Percentiles rank a stretch among this genome's conserved stretches.
Conservation (phyloP, 2,329 filamentous ascomycete genomes). For the Drechmeria coniospora region DNA sequence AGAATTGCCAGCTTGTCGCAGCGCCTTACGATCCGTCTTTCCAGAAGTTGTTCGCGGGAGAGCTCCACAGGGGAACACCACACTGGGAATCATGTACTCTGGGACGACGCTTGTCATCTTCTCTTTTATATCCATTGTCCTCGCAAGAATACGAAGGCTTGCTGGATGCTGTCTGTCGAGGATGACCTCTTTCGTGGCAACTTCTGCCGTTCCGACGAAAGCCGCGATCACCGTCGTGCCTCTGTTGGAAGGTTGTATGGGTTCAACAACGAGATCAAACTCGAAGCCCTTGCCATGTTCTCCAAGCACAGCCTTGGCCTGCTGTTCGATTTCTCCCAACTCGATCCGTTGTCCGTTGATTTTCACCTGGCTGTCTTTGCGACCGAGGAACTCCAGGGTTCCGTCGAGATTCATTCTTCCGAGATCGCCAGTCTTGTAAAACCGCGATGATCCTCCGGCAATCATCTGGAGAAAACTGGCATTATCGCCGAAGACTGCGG, state of each 20-base stretch:
- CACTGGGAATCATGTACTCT: slow-evolving; percentile 2
- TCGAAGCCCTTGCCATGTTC: background rate
- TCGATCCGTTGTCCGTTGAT: slow-evolving; percentile 2
- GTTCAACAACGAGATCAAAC: slow-evolving; percentile 1
- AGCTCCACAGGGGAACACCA: background rate
- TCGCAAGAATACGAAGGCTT: background rate
- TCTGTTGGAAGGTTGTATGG: background rate
- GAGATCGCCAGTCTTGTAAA: slow-evolving; percentile 2
- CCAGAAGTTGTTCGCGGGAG: slow-evolving; percentile 1
- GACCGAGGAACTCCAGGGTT: slow-evolving; percentile 1
- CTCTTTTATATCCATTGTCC: background rate
- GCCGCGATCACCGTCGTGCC: background rate
- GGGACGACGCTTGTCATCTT: no score
- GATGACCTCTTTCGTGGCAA: background rate
- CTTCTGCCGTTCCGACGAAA: background rate
- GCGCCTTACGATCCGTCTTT: slow-evolving; percentile 1
- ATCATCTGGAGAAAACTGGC: slow-evolving; percentile 1
- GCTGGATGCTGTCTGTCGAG: background rate
- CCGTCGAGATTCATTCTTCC: slow-evolving; percentile 1
- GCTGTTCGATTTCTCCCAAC: slow-evolving; percentile 2
- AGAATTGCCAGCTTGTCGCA: background rate
- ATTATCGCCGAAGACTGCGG: slow-evolving; percentile 1
- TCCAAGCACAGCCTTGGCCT: background rate
- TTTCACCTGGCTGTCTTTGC: slow-evolving; percentile 3
- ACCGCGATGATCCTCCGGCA: background rate